phyloP scores from a whole-genome alignment of 768 basidiomycete genomes.

The Russula emetica region DNA sequence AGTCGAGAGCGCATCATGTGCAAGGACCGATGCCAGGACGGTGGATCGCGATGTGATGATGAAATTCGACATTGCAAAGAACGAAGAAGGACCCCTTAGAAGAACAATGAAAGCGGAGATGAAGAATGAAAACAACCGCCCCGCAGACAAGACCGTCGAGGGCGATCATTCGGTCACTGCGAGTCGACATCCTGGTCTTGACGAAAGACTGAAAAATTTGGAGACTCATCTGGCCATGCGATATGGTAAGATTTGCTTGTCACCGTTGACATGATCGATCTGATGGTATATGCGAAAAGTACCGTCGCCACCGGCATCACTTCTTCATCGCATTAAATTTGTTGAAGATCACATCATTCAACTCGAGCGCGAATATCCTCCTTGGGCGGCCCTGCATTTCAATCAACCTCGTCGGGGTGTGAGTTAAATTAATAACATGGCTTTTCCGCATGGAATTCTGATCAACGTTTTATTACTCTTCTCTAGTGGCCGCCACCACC shows the following conservation, averaged over 20 bases:
- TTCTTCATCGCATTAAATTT: conserved; percentile 61
- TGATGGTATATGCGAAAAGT: conserved; percentile 45
- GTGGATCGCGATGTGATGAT: conserved; percentile 74
- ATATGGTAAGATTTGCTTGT: conserved; percentile 48
- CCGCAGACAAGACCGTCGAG: conserved; percentile 1
- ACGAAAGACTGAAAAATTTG: conserved; percentile 60
- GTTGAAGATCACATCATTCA: conserved; percentile 74
- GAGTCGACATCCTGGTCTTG: conserved; percentile 52
- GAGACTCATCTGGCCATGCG: conserved; percentile 70
- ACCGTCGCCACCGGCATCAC: conserved; percentile 60
- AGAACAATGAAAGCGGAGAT: conserved; percentile 46
- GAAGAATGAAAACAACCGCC: background rate
- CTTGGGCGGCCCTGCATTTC: conserved; percentile 86
- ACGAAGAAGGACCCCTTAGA: conserved; percentile 70
- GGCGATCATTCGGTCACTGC: conserved; percentile 38
- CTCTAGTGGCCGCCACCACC: conserved; percentile 81
- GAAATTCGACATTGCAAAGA: conserved; percentile 85
- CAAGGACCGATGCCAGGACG: conserved; percentile 66
- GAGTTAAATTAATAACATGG: conserved; percentile 33
- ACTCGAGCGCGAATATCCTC: conserved; percentile 78
- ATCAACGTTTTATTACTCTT: background rate
- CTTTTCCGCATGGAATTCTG: background rate
- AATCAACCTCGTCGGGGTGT: conserved; percentile 80
- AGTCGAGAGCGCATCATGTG: conserved; percentile 50
- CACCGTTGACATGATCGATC: background rate